phyloP scores from a whole-genome alignment of 257 asterid genomes.

The Nicotiana obtusifolia region DNA sequence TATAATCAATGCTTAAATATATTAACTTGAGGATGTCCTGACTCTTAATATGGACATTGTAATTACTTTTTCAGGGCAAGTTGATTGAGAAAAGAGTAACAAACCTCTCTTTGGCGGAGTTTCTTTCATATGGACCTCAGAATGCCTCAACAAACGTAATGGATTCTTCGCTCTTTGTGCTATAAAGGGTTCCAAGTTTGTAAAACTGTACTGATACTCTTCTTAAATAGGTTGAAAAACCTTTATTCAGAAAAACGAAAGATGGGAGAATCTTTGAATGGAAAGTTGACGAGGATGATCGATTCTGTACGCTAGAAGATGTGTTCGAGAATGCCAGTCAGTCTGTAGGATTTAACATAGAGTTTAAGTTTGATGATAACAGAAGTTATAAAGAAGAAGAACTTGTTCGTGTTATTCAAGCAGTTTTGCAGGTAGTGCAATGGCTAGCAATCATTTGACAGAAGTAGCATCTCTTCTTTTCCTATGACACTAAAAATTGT shows the following conservation, averaged over 20 bases:
- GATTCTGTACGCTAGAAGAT: constrained; percentile 18
- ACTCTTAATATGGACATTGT: neutral
- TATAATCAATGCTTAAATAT: neutral
- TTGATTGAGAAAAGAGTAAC: constrained; percentile 24
- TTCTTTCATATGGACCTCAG: constrained; percentile 29
- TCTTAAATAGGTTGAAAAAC: constrained; percentile 19
- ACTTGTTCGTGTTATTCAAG: constrained; percentile 13
- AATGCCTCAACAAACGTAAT: constrained; percentile 15
- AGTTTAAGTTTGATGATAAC: constrained; percentile 19
- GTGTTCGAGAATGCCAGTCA: constrained; percentile 18
- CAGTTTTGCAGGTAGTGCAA: constrained; percentile 16
- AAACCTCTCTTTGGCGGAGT: constrained; percentile 22
- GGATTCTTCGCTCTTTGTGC: neutral
- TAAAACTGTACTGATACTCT: neutral
- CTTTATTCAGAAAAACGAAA: constrained; percentile 21
- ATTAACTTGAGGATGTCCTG: neutral
- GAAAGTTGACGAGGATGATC: constrained; percentile 27
- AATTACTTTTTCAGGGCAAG: constrained; percentile 14
- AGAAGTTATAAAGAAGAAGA: constrained; percentile 10
- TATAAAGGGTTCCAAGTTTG: neutral
- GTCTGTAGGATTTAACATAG: constrained; percentile 25
- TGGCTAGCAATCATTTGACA: neutral
- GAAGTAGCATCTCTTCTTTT: neutral
- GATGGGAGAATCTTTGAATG: constrained; percentile 23
- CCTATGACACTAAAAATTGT: neutral